These are phyloP conservation scores for Pythium chondricola DNA, from an alignment of 352 stramenopile genomes.

Conservation along the genomic window DNA sequence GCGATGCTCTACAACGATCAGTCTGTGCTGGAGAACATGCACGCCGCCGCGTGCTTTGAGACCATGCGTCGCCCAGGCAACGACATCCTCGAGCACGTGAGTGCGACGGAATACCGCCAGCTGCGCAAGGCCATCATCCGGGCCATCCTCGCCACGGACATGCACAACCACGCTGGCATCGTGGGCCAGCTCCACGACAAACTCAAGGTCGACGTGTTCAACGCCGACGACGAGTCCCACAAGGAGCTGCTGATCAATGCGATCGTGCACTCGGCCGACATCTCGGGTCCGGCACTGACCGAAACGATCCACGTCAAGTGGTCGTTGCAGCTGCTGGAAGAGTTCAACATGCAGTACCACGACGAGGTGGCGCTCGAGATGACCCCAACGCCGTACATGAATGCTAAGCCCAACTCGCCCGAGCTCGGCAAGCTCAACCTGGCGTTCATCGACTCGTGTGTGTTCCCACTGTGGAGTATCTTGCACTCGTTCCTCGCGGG, in stretches of 20 bases:
- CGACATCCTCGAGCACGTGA: constrained; percentile 55
- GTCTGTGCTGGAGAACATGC: constrained; percentile 87
- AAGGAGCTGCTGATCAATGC: constrained; percentile 65
- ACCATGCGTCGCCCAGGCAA: constrained; percentile 62
- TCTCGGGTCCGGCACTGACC: constrained; percentile 61
- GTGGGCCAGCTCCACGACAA: constrained; percentile 64
- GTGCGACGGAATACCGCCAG: constrained; percentile 28
- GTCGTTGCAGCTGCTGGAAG: constrained; percentile 52
- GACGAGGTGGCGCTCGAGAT: constrained; percentile 67
- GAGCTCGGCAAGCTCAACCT: constrained; percentile 75
- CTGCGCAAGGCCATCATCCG: constrained; percentile 71
- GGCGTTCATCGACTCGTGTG: constrained; percentile 77
- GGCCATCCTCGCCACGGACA: constrained; percentile 81
- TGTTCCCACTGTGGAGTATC: constrained; percentile 79
- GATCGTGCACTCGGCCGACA: constrained; percentile 75
- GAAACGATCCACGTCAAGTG: constrained; percentile 56
- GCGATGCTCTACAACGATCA: constrained; percentile 87
- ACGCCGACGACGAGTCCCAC: constrained; percentile 42
- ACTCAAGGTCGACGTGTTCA: constrained; percentile 47
- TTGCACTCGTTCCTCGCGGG: constrained; percentile 57
- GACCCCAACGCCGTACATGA: constrained; percentile 73
- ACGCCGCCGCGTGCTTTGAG: constrained; percentile 73
- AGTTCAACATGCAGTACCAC: constrained; percentile 81
- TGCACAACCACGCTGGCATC: constrained; percentile 69
- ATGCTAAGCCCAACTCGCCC: constrained; percentile 40